Percentiles rank a stretch among this genome's conserved stretches.
Evolutionary conservation across 2,329 filamentous ascomycete genomes (phyloP).

Genomic region (Alternaria sp.): DNA sequence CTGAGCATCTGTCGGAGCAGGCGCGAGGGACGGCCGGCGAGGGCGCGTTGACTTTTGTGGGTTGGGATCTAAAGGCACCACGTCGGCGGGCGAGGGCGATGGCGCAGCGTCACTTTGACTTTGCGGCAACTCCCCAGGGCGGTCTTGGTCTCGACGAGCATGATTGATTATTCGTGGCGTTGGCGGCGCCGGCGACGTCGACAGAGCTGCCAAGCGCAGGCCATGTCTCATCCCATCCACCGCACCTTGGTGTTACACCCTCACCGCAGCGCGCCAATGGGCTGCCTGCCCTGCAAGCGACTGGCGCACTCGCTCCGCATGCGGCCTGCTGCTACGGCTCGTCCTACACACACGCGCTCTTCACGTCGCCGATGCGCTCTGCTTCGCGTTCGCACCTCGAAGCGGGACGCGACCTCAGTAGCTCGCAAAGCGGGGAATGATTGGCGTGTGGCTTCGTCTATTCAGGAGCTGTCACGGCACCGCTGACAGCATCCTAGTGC

Average conservation of each 20-base stretch:
- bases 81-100: conserved; percentile 12
- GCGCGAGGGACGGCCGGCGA: background rate
- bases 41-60: background rate
- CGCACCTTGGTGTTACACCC: conserved; percentile 11
- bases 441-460: conserved; percentile 10
- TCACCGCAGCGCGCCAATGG: conserved; percentile 6
- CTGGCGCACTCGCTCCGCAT: background rate
- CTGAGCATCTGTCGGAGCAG: conserved; percentile 33
- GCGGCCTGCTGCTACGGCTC: background rate
- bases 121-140: conserved; percentile 20
- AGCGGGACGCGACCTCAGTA: background rate
- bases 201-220: conserved; percentile 18
- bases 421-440: background rate
- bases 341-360: background rate
- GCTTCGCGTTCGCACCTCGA: background rate
- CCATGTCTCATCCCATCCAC: conserved; percentile 20
- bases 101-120: conserved; percentile 22
- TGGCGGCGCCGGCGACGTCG: conserved; percentile 23
- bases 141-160: conserved; percentile 26
- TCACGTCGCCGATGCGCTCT: background rate
- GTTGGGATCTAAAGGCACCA: background rate
- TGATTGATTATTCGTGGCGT: conserved; percentile 35
- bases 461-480: conserved; percentile 6
- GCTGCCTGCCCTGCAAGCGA: conserved; percentile 1
- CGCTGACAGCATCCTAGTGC: conserved; percentile 5